Evolutionary conservation across 306 rosid genomes (phyloP), one percentile per base, ranked within the genome.

Genomic region (Cucurbita ficifolia): DNA sequence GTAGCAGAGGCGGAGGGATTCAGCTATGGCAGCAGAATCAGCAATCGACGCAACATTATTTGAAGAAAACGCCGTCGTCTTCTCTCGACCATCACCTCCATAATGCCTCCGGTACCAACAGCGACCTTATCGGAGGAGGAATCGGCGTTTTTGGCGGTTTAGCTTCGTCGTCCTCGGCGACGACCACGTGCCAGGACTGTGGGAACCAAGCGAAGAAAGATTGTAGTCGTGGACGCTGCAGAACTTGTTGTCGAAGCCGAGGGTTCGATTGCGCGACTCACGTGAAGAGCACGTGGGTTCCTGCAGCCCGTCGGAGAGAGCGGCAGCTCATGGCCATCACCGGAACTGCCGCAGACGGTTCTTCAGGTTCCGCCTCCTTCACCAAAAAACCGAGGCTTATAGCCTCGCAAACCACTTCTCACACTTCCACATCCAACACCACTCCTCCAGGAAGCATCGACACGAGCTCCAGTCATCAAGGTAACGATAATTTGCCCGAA

Each of bases 181-280:
- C 91, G 0, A 12, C 77, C 21, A 88, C 97, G 14, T 92, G 97
- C 19, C 96, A 92, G 72, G 98, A 94, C 64, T 94, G 98, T 38
- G 98, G 98, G 8, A 94, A 94, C 79, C 98, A 94, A 60, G 96
- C 98, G 0, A 94, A 94, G 89, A 94, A 94, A 38, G 98, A 94
- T 81, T 94, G 98, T 33, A 52, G 77, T 24, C 89, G 89, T 19
- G 73, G 97, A 42, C 77, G 98, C 75, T 94, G 98, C 49, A 85
- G 98, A 63, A 94, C 98, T 19, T 94, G 98, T 53, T 94, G 98
- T 63, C 89, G 89, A 70, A 94, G 98, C 76, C 85, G 98, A 17
- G 97, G 97, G 42, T 90, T 77, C 68, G 98, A 88, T 75, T 94
- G 98, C 62, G 62, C 87, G 49, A 94, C 98, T 18, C 98, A 94